Conservation (phyloP, 1,139 yeast species). For the Lodderomyces beijingensis region DNA sequence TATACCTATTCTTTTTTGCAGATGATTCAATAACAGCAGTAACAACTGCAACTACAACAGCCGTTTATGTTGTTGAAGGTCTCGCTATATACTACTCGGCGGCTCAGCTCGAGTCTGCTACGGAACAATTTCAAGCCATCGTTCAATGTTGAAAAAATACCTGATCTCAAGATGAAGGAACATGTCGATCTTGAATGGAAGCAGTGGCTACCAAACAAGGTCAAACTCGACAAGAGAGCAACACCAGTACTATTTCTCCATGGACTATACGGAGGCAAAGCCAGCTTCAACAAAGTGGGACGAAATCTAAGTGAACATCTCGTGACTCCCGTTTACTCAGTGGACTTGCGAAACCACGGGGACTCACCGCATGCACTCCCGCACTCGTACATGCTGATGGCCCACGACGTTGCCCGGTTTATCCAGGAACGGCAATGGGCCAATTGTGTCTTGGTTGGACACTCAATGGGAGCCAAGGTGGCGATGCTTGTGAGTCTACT, state of each 20-base stretch:
- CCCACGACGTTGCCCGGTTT: conserved; percentile 38
- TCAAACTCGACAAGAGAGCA: conserved; percentile 3
- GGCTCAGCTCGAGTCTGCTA: too few relatives aligned
- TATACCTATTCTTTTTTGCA: too few relatives aligned
- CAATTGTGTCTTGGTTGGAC: conserved; percentile 40
- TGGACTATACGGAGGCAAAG: conserved; percentile 47
- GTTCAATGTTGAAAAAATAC: conserved; percentile 8
- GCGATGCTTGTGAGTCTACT: conserved; percentile 43
- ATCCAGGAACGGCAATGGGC: conserved; percentile 19
- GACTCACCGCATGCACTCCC: conserved; percentile 41
- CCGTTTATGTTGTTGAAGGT: neutral
- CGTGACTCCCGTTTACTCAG: conserved; percentile 30
- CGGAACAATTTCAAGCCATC: neutral
- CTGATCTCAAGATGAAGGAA: conserved; percentile 11
- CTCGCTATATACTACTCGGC: neutral
- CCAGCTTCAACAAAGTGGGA: conserved; percentile 36
- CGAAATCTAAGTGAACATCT: conserved; percentile 27
- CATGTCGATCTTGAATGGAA: conserved; percentile 9
- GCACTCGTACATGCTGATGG: conserved; percentile 38
- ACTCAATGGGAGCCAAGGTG: conserved; percentile 53
- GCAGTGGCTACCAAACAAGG: conserved; percentile 6
- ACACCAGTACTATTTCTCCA: conserved; percentile 42
- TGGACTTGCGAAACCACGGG: conserved; percentile 57
- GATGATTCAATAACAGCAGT: too few relatives aligned
- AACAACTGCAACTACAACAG: too few relatives aligned